Base-by-base conservation (phyloP, 768 basidiomycete species). In the Tulasnella sp. region DNA sequence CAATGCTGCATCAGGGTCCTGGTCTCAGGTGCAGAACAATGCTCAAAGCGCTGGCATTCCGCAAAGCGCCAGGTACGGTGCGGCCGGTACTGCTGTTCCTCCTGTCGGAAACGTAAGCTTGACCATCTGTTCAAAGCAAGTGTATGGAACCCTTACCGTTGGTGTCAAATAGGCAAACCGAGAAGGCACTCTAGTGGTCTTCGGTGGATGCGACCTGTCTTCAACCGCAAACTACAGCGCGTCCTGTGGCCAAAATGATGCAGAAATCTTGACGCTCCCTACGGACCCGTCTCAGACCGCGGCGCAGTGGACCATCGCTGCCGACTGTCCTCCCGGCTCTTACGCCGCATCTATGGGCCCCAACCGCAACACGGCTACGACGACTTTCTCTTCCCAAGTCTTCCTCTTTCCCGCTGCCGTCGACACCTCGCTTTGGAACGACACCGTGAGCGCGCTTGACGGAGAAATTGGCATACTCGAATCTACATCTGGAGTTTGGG, bases 391-490 rank as follows among this genome's bases (percentile, higher is more conserved):
- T 12, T 76, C 78, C 4, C 87, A 91, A 65, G 79, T 80, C 21
- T 82, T 88, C 64, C 73, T 87, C 51, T 67, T 87, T 30, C 74
- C 87, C 22, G 87, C 88, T 8, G 78, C 76, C 4, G 80, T 85
- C 58, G 77, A 90, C 66, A 67, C 72, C 8, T 77, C 80, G 5
- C 65, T 73, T 49, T 90, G 87, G 87, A 66, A 84, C 50, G 87
- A 88, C 66, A 76, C 74, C 38, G 76, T 74, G 29, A 80, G 80
- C 1, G 72, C 82, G 17, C 68, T 72, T n/a, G 72, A 73, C 1
- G 88, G 88, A 31, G 88, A 90, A 76, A 80, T 91, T 56, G 87
- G 83, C 17, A 50, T 89, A 11, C 70, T 88, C 41, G 79, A 87
- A 63, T 73, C 76, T 30, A 71, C 74, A 31, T 77, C 80, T 2